These are phyloP conservation scores for Rhinocladiella similis DNA, from an alignment of 2,329 filamentous ascomycete species.

Conservation along the genomic window DNA sequence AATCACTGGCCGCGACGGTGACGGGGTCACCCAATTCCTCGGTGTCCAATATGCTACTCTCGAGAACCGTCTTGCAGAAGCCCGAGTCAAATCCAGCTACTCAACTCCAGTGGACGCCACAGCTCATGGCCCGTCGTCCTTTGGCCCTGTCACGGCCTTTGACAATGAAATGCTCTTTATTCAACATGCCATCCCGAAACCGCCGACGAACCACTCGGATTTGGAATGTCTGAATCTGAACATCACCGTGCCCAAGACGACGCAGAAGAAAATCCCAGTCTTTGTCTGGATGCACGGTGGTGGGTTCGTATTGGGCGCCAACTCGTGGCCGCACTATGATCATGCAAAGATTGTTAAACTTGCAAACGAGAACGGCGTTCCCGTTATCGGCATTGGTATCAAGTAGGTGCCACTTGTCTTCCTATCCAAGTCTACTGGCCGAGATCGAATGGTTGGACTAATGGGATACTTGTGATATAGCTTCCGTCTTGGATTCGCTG, in stretches of 20 bases:
- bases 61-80: conserved; percentile 36
- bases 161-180: conserved; percentile 51
- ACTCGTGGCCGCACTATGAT: conserved; percentile 56
- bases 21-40: conserved; percentile 36
- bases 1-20: conserved; percentile 31
- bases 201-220: conserved; percentile 45
- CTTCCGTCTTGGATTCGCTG: conserved; percentile 48
- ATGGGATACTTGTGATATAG: conserved; percentile 31
- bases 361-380: conserved; percentile 44
- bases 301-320: conserved; percentile 58
- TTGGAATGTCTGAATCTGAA: conserved; percentile 55
- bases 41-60: conserved; percentile 42
- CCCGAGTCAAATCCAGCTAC: conserved; percentile 33
- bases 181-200: conserved; percentile 47
- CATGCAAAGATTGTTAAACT: conserved; percentile 46
- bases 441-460: neutral
- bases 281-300: conserved; percentile 61
- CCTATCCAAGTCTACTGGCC: too few relatives aligned
- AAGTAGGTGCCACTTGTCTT: conserved; percentile 44
- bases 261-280: conserved; percentile 53
- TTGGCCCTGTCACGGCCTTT: conserved; percentile 42
- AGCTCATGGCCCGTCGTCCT: conserved; percentile 40
- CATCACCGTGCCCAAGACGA: conserved; percentile 46
- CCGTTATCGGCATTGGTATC: conserved; percentile 48
- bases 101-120: conserved; percentile 35